A percentile compares a stretch with the other conserved stretches of the same genome.
These are phyloP conservation scores for Dictyophora rubrovolvata DNA, from an alignment of 768 basidiomycete species.

Conservation along the genomic window DNA sequence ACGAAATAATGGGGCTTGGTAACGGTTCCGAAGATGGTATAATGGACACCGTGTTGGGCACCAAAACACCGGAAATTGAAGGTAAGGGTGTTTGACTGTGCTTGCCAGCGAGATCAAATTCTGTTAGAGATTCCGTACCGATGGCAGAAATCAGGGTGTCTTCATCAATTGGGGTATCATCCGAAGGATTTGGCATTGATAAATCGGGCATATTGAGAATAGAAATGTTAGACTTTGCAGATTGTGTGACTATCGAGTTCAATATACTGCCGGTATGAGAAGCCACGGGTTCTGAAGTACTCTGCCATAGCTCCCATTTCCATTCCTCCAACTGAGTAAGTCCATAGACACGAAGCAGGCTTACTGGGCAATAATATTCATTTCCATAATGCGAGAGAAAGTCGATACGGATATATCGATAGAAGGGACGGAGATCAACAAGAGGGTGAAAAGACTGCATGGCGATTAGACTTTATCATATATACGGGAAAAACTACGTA, in stretches of 20 bases:
- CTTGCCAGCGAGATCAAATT: neutral
- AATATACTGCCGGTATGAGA: neutral
- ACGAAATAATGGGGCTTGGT: neutral
- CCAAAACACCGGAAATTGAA: neutral
- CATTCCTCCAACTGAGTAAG: conserved; percentile 94
- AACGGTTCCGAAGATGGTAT: neutral
- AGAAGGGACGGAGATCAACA: conserved; percentile 68
- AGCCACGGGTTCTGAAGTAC: conserved; percentile 10
- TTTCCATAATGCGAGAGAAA: conserved; percentile 89
- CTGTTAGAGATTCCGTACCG: neutral
- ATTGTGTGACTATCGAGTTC: neutral
- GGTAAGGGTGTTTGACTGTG: neutral
- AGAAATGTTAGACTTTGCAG: neutral
- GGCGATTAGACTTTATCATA: neutral
- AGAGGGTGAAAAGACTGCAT: conserved; percentile 68
- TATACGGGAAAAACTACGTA: conserved; percentile 25
- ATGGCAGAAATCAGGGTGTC: neutral
- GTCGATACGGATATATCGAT: conserved; percentile 88
- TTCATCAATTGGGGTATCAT: neutral
- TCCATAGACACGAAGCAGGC: conserved; percentile 86
- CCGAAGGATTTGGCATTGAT: neutral
- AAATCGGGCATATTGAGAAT: neutral
- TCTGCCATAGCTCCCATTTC: conserved; percentile 84
- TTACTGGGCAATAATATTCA: conserved; percentile 95
- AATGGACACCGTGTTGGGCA: neutral